These are phyloP conservation scores for Hypoxylon sp. DNA, from an alignment of 2,329 filamentous ascomycete species.

Conservation along the genomic window DNA sequence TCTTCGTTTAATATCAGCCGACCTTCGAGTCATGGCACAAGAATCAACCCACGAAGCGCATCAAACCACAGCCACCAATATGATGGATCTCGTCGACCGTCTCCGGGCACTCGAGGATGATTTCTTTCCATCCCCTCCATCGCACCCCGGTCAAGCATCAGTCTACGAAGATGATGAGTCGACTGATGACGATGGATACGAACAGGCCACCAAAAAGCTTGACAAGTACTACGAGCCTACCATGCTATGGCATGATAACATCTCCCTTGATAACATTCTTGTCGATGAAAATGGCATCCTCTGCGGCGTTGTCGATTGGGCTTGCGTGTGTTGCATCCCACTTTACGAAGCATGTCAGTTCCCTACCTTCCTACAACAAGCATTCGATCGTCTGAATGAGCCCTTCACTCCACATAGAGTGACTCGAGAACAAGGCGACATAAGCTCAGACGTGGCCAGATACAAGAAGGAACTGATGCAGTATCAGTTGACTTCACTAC, in stretches of 20 bases:
- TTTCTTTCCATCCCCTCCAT: constrained; percentile 24
- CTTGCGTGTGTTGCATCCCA: constrained; percentile 46
- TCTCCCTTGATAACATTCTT: constrained; percentile 48
- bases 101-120: constrained; percentile 34
- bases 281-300: constrained; percentile 45
- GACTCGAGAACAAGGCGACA: neutral
- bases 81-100: constrained; percentile 32
- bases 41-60: constrained; percentile 10
- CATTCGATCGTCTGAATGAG: constrained; percentile 29
- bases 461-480: constrained; percentile 35
- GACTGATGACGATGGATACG: constrained; percentile 17
- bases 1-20: constrained; percentile 29
- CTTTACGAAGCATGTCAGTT: constrained; percentile 44
- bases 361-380: constrained; percentile 45
- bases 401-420: constrained; percentile 24
- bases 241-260: constrained; percentile 45
- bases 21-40: constrained; percentile 32
- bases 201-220: neutral
- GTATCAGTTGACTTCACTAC: constrained; percentile 41
- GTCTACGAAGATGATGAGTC: constrained; percentile 5
- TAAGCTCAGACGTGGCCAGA: neutral
- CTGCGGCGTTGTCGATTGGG: constrained; percentile 48
- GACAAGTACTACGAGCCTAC: constrained; percentile 30
- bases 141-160: neutral
- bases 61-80: constrained; percentile 17